phyloP scores from a whole-genome alignment of 2,329 filamentous ascomycete species.

The Elsinoe perseae region DNA sequence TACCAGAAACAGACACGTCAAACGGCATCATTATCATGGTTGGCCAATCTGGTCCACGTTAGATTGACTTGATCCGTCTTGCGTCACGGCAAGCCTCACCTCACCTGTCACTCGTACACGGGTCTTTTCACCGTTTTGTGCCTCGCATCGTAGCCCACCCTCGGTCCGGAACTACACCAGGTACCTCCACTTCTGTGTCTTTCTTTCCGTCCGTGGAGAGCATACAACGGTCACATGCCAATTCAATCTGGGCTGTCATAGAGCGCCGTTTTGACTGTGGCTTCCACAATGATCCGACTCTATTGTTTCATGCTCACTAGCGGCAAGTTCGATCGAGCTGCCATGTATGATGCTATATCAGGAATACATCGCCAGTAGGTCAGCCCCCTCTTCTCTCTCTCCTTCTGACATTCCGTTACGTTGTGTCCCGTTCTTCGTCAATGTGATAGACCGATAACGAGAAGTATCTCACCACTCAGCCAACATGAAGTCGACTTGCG shows the following conservation, averaged over 20 bases:
- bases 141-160: background rate
- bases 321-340: conserved; percentile 13
- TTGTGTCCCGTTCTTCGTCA: conserved; percentile 1
- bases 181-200: background rate
- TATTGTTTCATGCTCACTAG: conserved; percentile 14
- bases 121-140: background rate
- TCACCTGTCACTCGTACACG: background rate
- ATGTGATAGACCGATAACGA: background rate
- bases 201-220: background rate
- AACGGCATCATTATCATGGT: conserved; percentile 5
- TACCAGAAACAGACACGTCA: conserved; percentile 13
- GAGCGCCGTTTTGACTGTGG: conserved; percentile 2
- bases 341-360: conserved; percentile 7
- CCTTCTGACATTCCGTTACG: background rate
- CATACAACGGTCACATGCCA: conserved; percentile 12
- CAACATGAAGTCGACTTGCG: conserved; percentile 13
- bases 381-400: background rate
- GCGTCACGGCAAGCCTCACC: conserved; percentile 15
- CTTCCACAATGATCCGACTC: conserved; percentile 11
- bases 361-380: conserved; percentile 4
- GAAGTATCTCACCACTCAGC: background rate
- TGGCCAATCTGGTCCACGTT: conserved; percentile 11
- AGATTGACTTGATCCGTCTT: background rate
- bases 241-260: conserved; percentile 5
- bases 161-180: background rate